These are phyloP conservation scores for Sordariomycetes sp. DNA, from an alignment of 2,329 filamentous ascomycete genomes.

Conservation along the genomic window DNA sequence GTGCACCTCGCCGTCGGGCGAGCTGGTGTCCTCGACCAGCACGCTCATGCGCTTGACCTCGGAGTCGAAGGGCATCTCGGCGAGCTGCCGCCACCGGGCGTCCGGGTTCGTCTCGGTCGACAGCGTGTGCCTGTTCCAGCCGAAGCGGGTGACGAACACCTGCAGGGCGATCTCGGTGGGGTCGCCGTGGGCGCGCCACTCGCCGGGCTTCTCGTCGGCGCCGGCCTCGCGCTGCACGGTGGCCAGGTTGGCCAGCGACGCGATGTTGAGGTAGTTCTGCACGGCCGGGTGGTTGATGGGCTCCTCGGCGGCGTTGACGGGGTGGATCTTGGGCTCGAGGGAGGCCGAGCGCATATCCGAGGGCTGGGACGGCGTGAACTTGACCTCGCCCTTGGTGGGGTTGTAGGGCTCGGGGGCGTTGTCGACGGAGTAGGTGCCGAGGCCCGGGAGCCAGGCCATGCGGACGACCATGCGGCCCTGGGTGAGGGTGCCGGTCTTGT, in stretches of 20 bases:
- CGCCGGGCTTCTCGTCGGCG: slow-evolving; percentile 23
- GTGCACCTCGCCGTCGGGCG: slow-evolving; percentile 11
- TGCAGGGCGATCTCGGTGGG: slow-evolving; percentile 65
- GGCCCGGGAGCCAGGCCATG: slow-evolving; percentile 45
- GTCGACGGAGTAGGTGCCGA: slow-evolving; percentile 47
- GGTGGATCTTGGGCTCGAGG: slow-evolving; percentile 25
- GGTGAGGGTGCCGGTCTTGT: slow-evolving; percentile 50
- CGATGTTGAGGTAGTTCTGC: slow-evolving; percentile 44
- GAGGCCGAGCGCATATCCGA: slow-evolving; percentile 17
- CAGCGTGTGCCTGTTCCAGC: slow-evolving; percentile 43
- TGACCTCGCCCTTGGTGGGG: slow-evolving; percentile 39
- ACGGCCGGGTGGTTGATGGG: slow-evolving; percentile 14
- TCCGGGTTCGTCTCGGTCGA: slow-evolving; percentile 34
- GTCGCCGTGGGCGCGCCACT: slow-evolving; percentile 52
- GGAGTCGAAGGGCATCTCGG: slow-evolving; percentile 62
- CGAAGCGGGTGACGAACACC: slow-evolving; percentile 58
- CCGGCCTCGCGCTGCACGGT: slow-evolving; percentile 31
- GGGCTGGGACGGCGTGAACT: slow-evolving; percentile 19
- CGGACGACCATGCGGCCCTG: slow-evolving; percentile 55
- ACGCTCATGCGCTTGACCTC: slow-evolving; percentile 67
- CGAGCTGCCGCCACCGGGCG: slow-evolving; percentile 39
- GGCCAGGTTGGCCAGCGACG: slow-evolving; percentile 45
- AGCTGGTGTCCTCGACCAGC: slow-evolving; percentile 38
- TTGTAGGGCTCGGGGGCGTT: slow-evolving; percentile 44
- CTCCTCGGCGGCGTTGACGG: slow-evolving; percentile 13